Evolutionary conservation across 2,329 filamentous ascomycete genomes (phyloP).

Genomic region (Tolypocladium tundrense): DNA sequence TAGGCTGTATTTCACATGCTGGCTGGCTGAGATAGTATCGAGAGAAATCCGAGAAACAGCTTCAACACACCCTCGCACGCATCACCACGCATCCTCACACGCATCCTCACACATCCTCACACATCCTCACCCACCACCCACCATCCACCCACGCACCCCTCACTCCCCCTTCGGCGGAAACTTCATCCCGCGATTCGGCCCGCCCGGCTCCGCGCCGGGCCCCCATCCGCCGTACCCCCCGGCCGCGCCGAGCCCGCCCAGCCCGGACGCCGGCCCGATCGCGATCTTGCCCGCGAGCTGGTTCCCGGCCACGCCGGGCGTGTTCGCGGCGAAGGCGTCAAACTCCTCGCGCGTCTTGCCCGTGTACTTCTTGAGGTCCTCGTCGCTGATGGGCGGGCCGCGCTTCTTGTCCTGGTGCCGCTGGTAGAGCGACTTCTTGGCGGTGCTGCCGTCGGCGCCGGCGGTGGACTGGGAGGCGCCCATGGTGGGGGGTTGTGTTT

Average conservation of each 20-base stretch:
- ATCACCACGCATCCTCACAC: neutral
- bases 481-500: neutral
- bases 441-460: neutral
- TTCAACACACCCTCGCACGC: neutral
- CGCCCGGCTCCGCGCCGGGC: slow-evolving; percentile 13
- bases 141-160: neutral
- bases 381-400: slow-evolving; percentile 21
- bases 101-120: too few species aligned
- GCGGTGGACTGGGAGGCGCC: slow-evolving; percentile 4
- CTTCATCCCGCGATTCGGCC: slow-evolving; percentile 21
- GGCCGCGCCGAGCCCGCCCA: slow-evolving; percentile 17
- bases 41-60: neutral
- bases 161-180: slow-evolving; percentile 24
- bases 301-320: slow-evolving; percentile 29
- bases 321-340: slow-evolving; percentile 23
- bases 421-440: slow-evolving; percentile 20
- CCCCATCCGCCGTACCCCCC: slow-evolving; percentile 26
- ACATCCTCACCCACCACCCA: neutral
- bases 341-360: slow-evolving; percentile 26
- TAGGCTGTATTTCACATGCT: neutral
- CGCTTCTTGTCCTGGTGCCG: slow-evolving; percentile 21
- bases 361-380: slow-evolving; percentile 29
- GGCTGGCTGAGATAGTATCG: neutral
- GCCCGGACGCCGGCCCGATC: slow-evolving; percentile 17
- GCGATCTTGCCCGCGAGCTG: slow-evolving; percentile 23